Base-by-base conservation (phyloP, 768 basidiomycete species). In the Calocybe cyanea region DNA sequence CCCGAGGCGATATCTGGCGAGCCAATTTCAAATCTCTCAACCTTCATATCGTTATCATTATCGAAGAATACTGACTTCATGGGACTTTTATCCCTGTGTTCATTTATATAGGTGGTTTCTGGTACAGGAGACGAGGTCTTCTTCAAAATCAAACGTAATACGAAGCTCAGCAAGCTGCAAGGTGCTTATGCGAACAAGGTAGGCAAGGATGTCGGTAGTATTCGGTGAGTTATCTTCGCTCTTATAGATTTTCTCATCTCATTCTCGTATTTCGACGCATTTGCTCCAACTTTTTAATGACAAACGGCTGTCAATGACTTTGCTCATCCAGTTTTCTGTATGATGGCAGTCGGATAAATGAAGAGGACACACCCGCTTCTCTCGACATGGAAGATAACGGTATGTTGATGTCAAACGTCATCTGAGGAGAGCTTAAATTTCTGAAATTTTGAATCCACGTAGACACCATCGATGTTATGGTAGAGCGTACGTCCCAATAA, bases 391-490 rank as follows among this genome's bases (percentile, higher is more conserved):
- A 95, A 54, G 87, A 90, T 52, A 85, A 85, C 40, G 87, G 92
- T 90, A 52, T 36, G 80, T 43, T 42, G 43, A 3, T 44, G 13
- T 19, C 8, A 42, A 30, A 35, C 21, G 9, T 11, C n/a, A n/a
- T n/a, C n/a, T n/a, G n/a, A n/a, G n/a, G n/a, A n/a, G n/a, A n/a
- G n/a, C n/a, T n/a, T n/a, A n/a, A n/a, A n/a, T n/a, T n/a, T n/a
- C n/a, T 28, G 25, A 28, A 6, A 28, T 28, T 45, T 25, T 36
- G 43, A 19, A 42, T 23, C 43, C 49, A 45, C 41, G 18, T 57
- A 83, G 93, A 97, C 63, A 83, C 91, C 6, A 92, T 97, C 67
- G 93, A 97, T 75, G 93, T 94, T 51, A 90, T 93, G 86, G 87
- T 95, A 49, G 92, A 95, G 71, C 92, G 92, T 94, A 71, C 53